Conservation (phyloP, 192 early-diverging fungal species). For the Backusella luteola region DNA sequence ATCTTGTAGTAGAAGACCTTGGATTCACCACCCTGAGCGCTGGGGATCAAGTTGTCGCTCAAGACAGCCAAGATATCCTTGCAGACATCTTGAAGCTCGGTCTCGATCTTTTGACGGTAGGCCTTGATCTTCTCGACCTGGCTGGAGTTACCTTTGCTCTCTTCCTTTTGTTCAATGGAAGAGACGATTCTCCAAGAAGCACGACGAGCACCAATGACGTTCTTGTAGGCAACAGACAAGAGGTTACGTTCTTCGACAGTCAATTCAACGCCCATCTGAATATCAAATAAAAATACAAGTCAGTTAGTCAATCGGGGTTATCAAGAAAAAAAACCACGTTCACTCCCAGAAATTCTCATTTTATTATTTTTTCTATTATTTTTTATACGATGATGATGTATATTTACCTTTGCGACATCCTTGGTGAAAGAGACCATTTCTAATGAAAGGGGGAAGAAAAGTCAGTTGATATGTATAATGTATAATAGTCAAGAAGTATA, state of each 20-base stretch:
- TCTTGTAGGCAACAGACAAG: conserved; percentile 99
- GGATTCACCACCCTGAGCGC: conserved; percentile 93
- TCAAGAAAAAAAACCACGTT: not conserved
- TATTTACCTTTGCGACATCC: conserved; percentile 65
- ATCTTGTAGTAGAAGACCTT: conserved; percentile 99
- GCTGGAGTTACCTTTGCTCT: conserved; percentile 84
- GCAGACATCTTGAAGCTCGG: conserved; percentile 94
- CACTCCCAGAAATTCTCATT: not conserved
- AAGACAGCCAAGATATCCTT: conserved; percentile 92
- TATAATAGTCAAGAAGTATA: not conserved
- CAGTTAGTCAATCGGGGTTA: conserved; percentile 9
- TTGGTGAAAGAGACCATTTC: conserved; percentile 91
- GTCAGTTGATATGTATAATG: not conserved
- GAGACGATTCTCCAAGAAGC: conserved; percentile 99
- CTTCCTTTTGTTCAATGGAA: conserved; percentile 99
- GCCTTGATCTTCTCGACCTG: conserved; percentile 93
- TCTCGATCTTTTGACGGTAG: conserved; percentile 95
- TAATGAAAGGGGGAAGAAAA: conserved; percentile 30
- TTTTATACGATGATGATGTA: not conserved
- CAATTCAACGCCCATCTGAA: conserved; percentile 85
- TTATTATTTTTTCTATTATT: not conserved
- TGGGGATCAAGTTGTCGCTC: conserved; percentile 86
- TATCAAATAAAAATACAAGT: conserved; percentile 8
- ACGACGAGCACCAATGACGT: conserved; percentile 98
- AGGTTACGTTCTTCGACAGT: conserved; percentile 99